Base-by-base conservation (phyloP, 257 asterid species). In the Solanum phureja region DNA sequence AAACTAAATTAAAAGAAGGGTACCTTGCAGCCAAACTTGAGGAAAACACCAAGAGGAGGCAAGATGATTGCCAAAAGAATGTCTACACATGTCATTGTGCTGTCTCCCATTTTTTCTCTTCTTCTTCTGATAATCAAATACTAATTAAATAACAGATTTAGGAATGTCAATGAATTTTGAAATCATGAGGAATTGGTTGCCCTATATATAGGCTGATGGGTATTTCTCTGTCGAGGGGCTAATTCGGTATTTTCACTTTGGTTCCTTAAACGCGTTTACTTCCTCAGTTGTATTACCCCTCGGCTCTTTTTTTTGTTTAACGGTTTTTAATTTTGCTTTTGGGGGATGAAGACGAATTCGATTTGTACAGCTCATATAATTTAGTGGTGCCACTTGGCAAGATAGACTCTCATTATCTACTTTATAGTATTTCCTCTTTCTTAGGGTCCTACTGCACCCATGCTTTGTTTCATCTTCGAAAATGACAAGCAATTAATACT, bases 31-130 rank as follows among this genome's bases (percentile, higher is more conserved):
- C 98, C 98, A 74, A 87, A 94, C 90, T 92, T 95, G 90, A 95
- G 94, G 92, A 95, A 94, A 44, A 95, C 98, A 21, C 98, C 98
- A 40, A 95, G 98, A 5, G 98, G 98, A 86, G 98, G 98, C 92
- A 95, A 88, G 76, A 95, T 71, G 87, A 95, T 95, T n/a, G 98
- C 97, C 83, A 95, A 38, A 8, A 95, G 9, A 88, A 95, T 94
- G 69, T 94, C 97, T 24, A 95, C 3, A 44, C 89, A 95, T 81
- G 89, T 95, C n/a, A 93, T 92, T 27, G 95, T 86, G 3, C 92
- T 91, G 68, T 88, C 89, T 64, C 87, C 82, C 94, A 92, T 92
- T 90, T 92, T 92, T 87, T 88, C 23, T 44, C 5, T 44, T 12
- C 5, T 18, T 13, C 19, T 21, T 34, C 3, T 76, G 8, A 35